Percentiles rank a stretch among this genome's conserved stretches.
phyloP scores from a whole-genome alignment of 805 yeast species.

The Candida ulmi region DNA sequence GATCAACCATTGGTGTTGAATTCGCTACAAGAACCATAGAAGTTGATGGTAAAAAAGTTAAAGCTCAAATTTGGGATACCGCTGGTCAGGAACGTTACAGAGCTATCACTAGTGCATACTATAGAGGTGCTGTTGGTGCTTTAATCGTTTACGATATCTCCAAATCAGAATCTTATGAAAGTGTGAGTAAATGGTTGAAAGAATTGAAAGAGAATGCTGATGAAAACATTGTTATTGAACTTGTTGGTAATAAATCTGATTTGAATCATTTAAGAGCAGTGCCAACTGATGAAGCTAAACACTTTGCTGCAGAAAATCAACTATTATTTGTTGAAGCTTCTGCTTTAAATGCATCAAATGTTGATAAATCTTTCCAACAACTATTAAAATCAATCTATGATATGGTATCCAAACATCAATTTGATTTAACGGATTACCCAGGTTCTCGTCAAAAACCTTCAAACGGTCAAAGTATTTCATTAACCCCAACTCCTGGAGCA shows the following conservation, averaged over 20 bases:
- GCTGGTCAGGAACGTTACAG: slow-evolving; percentile 99
- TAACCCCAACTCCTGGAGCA: slow-evolving; percentile 90
- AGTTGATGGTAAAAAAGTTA: slow-evolving; percentile 76
- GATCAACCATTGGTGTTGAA: slow-evolving; percentile 96
- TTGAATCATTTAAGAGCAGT: slow-evolving; percentile 90
- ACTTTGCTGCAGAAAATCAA: slow-evolving; percentile 88
- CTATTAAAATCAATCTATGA: slow-evolving; percentile 89
- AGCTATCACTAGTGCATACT: slow-evolving; percentile 95
- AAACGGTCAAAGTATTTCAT: slow-evolving; percentile 84
- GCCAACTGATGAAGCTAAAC: slow-evolving; percentile 95
- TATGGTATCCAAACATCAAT: slow-evolving; percentile 89
- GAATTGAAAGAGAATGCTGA: slow-evolving; percentile 90
- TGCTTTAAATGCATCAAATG: slow-evolving; percentile 91
- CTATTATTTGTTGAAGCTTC: slow-evolving; percentile 93
- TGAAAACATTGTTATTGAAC: slow-evolving; percentile 89
- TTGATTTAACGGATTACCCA: slow-evolving; percentile 72
- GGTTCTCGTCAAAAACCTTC: slow-evolving; percentile 60
- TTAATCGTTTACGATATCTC: slow-evolving; percentile 92
- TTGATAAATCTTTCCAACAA: slow-evolving; percentile 90
- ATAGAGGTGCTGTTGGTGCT: slow-evolving; percentile 98
- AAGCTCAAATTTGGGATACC: slow-evolving; percentile 96
- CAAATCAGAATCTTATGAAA: slow-evolving; percentile 81
- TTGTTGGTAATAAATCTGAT: slow-evolving; percentile 90
- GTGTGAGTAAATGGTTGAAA: slow-evolving; percentile 83
- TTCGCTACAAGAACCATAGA: slow-evolving; percentile 95